Conservation (phyloP, 1,284 basidiomycete species). For the Termitomyces sp. region DNA sequence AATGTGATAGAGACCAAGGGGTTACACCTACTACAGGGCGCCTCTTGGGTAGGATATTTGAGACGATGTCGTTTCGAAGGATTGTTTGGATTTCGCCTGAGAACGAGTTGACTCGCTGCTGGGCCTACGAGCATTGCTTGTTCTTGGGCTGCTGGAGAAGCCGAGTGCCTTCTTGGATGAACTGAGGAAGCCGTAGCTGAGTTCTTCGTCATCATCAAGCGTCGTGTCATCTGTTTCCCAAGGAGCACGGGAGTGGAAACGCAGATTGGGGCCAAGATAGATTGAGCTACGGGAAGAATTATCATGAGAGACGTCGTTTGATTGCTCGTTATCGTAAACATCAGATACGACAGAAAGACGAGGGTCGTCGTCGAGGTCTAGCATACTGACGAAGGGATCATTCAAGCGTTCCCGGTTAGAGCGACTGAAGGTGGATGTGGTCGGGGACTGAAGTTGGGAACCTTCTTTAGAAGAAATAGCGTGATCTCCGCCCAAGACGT, state of each 20-base stretch:
- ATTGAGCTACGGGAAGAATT: conserved; percentile 50
- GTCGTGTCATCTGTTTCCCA: conserved; percentile 64
- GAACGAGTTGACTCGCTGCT: conserved; percentile 61
- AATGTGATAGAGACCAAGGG: conserved; percentile 3
- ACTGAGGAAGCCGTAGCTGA: conserved; percentile 27
- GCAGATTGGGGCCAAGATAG: conserved; percentile 72
- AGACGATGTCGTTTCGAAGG: conserved; percentile 53
- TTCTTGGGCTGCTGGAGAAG: conserved; percentile 40
- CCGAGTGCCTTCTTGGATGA: conserved; percentile 31
- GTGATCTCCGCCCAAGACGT: conserved; percentile 36
- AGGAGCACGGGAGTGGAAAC: conserved; percentile 72
- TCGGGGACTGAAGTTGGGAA: conserved; percentile 13
- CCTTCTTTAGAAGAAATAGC: background rate
- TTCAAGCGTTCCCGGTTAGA: conserved; percentile 37
- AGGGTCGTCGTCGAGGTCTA: conserved; percentile 57
- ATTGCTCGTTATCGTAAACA: conserved; percentile 26
- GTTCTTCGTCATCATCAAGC: conserved; percentile 42
- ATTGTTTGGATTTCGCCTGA: conserved; percentile 44
- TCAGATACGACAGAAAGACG: conserved; percentile 37
- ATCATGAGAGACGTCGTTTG: conserved; percentile 15
- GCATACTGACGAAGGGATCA: conserved; percentile 45
- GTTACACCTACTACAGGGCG: conserved; percentile 50
- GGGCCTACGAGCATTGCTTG: conserved; percentile 42
- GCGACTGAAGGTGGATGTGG: conserved; percentile 19
- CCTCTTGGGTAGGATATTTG: conserved; percentile 43